Percentiles rank a stretch among this genome's conserved stretches.
These are phyloP conservation scores for Eucalyptus coolabah DNA, from an alignment of 345 rosid species.

Conservation along the genomic window DNA sequence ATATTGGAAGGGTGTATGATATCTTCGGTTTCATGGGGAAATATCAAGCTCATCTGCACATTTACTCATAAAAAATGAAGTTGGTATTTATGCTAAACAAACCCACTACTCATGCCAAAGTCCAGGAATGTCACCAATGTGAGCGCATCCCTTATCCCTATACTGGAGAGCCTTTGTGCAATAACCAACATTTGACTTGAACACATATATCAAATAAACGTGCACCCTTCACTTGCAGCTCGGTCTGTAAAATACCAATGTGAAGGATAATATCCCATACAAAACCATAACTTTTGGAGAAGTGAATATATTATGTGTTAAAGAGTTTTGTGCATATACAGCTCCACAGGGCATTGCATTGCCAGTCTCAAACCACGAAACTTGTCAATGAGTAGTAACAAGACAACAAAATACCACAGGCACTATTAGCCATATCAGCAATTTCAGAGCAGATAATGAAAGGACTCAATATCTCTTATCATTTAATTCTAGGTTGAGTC, in stretches of 20 bases:
- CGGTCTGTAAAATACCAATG: background rate
- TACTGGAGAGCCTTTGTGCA: background rate
- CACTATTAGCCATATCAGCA: background rate
- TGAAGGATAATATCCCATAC: background rate
- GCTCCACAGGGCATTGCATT: background rate
- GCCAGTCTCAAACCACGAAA: background rate
- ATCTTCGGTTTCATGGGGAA: conserved; percentile 43
- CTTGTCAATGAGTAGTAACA: background rate
- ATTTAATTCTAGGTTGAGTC: background rate
- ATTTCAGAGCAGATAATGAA: background rate
- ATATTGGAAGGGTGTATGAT: background rate
- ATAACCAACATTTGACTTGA: too few species aligned
- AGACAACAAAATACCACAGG: background rate
- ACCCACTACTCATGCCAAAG: background rate
- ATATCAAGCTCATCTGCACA: conserved; percentile 48
- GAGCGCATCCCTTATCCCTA: conserved; percentile 43
- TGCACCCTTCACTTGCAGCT: too few species aligned
- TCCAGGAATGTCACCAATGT: conserved; percentile 42
- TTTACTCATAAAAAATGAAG: background rate
- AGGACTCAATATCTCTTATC: background rate
- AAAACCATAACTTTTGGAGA: background rate
- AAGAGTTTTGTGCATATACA: background rate
- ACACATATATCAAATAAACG: too few species aligned
- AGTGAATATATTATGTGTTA: too few species aligned
- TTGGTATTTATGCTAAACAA: background rate